Conservation (phyloP, 345 rosid species). For the Hibiscus tridactylites region DNA sequence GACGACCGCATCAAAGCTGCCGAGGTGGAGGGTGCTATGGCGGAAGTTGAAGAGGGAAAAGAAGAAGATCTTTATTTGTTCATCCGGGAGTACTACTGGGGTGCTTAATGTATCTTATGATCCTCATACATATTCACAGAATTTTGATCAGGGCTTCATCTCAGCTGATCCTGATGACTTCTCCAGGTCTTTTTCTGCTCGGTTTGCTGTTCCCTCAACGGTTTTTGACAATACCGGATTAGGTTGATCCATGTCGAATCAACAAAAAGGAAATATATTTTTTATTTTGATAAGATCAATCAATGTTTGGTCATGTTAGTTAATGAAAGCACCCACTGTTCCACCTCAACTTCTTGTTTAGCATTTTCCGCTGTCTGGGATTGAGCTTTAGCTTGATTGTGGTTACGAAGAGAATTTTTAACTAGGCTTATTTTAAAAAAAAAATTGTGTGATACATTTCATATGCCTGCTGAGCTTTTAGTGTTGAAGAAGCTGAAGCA, state of each 20-base stretch:
- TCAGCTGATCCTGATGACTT: slow-evolving; percentile 16
- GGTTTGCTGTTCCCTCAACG: slow-evolving; percentile 29
- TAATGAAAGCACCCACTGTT: not conserved
- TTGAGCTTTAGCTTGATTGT: too few relatives aligned
- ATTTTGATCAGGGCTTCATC: slow-evolving; percentile 27
- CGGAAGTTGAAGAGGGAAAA: slow-evolving; percentile 22
- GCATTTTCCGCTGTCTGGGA: not conserved
- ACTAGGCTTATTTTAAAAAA: too few relatives aligned
- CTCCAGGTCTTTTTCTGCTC: slow-evolving; percentile 32
- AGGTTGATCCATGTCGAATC: not conserved
- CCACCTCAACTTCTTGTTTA: not conserved
- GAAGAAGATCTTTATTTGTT: slow-evolving; percentile 18
- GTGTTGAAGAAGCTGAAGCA: slow-evolving; percentile 2
- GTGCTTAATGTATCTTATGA: slow-evolving; percentile 23
- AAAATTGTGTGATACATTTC: too few relatives aligned
- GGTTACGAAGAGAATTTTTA: too few relatives aligned
- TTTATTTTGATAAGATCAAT: not conserved
- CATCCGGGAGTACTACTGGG: not conserved
- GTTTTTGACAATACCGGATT: slow-evolving; percentile 5
- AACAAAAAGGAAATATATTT: not conserved
- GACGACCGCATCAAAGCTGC: not conserved
- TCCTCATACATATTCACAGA: slow-evolving; percentile 24
- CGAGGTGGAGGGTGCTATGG: slow-evolving; percentile 28
- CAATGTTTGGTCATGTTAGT: not conserved
- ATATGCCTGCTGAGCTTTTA: not conserved